Evolutionary conservation across 2,329 filamentous ascomycete species (phyloP).

Genomic region (Epichloe glyceriae): DNA sequence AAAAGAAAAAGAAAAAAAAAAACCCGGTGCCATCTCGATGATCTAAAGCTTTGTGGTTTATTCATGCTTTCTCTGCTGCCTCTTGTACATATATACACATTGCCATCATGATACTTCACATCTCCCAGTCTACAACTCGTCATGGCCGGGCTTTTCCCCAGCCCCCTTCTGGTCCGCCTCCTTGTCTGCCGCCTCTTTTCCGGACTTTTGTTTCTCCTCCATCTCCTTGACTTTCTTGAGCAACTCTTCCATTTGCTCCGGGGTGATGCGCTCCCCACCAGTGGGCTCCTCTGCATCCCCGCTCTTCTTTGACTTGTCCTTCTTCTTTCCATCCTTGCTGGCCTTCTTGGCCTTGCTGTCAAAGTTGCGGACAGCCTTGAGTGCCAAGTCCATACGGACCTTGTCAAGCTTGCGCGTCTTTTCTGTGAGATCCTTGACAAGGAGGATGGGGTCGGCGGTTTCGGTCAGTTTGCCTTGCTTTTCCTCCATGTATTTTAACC

Average conservation of each 20-base stretch:
- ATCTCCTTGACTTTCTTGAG: conserved; percentile 22
- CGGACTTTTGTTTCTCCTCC: conserved; percentile 15
- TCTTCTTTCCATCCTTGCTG: conserved; percentile 20
- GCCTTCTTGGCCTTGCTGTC: conserved; percentile 28
- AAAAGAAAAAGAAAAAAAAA: background rate
- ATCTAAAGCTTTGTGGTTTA: conserved; percentile 1
- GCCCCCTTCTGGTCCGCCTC: conserved; percentile 8
- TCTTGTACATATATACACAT: conserved; percentile 2
- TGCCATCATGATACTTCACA: background rate
- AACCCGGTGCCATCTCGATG: too few relatives aligned
- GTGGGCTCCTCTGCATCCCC: conserved; percentile 26
- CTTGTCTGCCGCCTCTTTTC: conserved; percentile 12
- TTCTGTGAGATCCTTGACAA: conserved; percentile 55
- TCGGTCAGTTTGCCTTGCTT: conserved; percentile 57
- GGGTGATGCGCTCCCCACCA: conserved; percentile 25
- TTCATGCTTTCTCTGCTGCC: background rate
- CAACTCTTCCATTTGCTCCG: conserved; percentile 31
- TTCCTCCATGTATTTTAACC: conserved; percentile 61
- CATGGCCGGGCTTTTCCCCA: conserved; percentile 15
- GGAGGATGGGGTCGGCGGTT: conserved; percentile 63
- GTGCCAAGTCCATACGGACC: conserved; percentile 54
- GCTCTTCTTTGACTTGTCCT: conserved; percentile 23
- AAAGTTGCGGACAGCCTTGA: conserved; percentile 47
- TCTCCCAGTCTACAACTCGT: conserved; percentile 20
- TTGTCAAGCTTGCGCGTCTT: conserved; percentile 62